Conservation (phyloP, 2,329 filamentous ascomycete genomes). For the Ophiostoma piceae region DNA sequence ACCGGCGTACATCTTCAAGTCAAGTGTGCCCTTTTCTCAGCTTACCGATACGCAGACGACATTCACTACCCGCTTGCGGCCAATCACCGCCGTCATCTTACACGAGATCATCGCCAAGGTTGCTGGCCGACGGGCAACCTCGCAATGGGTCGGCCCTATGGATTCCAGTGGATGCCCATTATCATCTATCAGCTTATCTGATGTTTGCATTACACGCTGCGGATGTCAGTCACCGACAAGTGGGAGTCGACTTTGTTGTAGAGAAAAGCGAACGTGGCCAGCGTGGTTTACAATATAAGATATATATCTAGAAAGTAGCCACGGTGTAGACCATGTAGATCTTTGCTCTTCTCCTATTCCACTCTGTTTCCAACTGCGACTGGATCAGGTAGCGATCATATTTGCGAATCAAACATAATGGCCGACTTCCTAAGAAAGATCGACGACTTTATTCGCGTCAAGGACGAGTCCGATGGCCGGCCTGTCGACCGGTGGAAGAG, state of each 20-base stretch:
- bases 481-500: constrained; percentile 1
- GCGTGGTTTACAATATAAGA: neutral
- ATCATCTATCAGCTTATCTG: neutral
- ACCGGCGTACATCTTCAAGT: no score
- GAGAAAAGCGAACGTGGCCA: no score
- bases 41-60: neutral
- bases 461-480: neutral
- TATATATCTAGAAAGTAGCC: no score
- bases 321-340: no score
- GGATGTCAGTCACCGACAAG: neutral
- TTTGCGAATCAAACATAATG: neutral
- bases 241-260: neutral
- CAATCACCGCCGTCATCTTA: neutral
- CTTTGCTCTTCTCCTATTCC: neutral
- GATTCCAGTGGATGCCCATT: neutral
- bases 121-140: neutral
- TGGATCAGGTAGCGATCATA: neutral
- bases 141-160: no score
- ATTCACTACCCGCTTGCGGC: neutral
- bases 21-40: neutral
- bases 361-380: neutral
- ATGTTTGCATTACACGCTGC: neutral
- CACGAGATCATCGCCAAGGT: neutral
- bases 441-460: neutral
- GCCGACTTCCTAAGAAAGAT: neutral